phyloP scores from a whole-genome alignment of 73 alveolate species.

The Symbiodinium natans region DNA sequence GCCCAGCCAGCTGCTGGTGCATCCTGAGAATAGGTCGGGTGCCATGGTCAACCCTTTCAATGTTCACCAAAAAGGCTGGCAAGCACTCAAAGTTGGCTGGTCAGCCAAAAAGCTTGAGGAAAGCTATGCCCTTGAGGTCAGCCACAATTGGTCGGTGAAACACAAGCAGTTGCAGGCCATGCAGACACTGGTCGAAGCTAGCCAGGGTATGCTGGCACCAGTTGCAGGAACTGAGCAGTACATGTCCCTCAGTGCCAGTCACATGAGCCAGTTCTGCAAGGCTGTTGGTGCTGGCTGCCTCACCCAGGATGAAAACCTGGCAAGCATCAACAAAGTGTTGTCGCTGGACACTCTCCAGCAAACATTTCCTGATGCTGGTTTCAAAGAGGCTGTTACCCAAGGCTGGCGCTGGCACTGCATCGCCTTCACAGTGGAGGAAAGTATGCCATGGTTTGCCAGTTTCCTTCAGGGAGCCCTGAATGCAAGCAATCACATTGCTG shows the following conservation, averaged over 20 bases:
- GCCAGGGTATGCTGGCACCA: neutral
- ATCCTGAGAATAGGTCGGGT: neutral
- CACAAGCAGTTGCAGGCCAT: neutral
- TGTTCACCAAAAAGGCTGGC: neutral
- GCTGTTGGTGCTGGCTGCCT: neutral
- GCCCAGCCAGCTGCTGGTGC: neutral
- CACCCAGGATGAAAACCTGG: neutral
- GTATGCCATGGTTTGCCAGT: neutral
- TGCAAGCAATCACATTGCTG: neutral
- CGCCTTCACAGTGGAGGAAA: neutral
- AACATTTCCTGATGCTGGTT: neutral
- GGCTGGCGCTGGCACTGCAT: neutral
- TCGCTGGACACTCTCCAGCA: neutral
- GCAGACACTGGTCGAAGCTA: neutral
- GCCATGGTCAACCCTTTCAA: neutral
- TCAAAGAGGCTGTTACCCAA: neutral
- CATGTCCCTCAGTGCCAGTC: neutral
- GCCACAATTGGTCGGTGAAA: too few species aligned
- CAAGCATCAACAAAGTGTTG: neutral
- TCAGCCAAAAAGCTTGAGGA: neutral
- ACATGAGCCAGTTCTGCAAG: constrained; percentile 11
- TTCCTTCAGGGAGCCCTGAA: neutral
- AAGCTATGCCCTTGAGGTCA: neutral
- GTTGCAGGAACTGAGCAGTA: neutral
- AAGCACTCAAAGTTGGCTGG: constrained; percentile 2